Conservation (phyloP, 805 yeast species). For the Candida boleticola region DNA sequence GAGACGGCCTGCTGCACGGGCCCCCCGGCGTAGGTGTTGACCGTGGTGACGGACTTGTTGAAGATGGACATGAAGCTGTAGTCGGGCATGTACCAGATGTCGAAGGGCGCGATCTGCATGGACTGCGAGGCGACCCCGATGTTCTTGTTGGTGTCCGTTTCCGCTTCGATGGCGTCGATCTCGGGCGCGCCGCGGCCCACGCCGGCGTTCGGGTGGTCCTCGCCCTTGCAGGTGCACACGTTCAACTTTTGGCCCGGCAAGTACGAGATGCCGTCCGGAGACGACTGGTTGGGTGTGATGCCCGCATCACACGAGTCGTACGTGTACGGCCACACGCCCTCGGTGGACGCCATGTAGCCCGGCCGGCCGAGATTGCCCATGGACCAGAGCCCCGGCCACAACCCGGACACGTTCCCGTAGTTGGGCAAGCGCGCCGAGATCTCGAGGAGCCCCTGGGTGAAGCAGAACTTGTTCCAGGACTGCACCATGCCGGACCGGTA, state of each 20-base stretch:
- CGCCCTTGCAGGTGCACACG: constrained; percentile 32
- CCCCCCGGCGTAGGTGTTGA: constrained; percentile 39
- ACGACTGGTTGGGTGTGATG: constrained; percentile 37
- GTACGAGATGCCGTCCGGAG: constrained; percentile 38
- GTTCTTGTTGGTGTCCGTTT: constrained; percentile 50
- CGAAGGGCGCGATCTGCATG: constrained; percentile 43
- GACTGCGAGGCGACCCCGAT: constrained; percentile 67
- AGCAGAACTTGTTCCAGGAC: constrained; percentile 35
- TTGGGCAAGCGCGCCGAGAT: constrained; percentile 31
- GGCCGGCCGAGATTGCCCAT: constrained; percentile 38
- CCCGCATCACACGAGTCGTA: constrained; percentile 38
- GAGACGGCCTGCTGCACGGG: constrained; percentile 40
- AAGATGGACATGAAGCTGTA: constrained; percentile 30
- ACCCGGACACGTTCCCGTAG: constrained; percentile 28
- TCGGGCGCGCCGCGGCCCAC: constrained; percentile 39
- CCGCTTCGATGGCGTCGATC: constrained; percentile 38
- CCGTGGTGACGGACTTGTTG: constrained; percentile 26
- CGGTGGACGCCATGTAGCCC: constrained; percentile 33
- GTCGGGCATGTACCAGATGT: constrained; percentile 43
- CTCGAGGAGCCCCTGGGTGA: constrained; percentile 30
- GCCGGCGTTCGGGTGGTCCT: constrained; percentile 37
- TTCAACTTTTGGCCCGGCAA: constrained; percentile 36
- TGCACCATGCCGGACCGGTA: constrained; percentile 38
- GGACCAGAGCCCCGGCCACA: constrained; percentile 42
- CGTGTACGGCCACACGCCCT: constrained; percentile 41